Conservation (phyloP, 805 yeast genomes). For the Yamadazyma olivae region DNA sequence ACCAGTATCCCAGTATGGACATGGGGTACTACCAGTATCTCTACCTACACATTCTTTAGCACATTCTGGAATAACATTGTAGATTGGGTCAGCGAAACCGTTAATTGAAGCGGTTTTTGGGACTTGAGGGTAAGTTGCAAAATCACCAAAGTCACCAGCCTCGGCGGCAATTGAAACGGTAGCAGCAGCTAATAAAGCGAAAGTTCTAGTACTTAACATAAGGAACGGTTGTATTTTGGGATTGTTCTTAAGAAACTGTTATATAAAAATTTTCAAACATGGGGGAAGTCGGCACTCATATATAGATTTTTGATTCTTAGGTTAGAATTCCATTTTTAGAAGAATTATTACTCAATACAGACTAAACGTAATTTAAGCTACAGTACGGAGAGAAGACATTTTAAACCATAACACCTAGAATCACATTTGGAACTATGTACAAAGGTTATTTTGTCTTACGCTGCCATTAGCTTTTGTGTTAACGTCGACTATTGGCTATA, state of each 20-base stretch:
- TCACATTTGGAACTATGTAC: too few species aligned
- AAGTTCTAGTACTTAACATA: constrained; percentile 12
- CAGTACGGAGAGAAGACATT: too few species aligned
- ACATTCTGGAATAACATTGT: constrained; percentile 31
- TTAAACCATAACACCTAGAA: too few species aligned
- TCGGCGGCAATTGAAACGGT: constrained; percentile 15
- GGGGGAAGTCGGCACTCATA: neutral
- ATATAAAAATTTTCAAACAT: too few species aligned
- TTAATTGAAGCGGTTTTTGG: constrained; percentile 39
- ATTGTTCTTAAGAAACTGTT: neutral
- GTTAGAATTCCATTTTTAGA: too few species aligned
- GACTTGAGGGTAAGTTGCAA: constrained; percentile 31
- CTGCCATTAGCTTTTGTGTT: too few species aligned
- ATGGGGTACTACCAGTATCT: constrained; percentile 35
- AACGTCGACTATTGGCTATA: too few species aligned
- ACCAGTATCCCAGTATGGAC: constrained; percentile 47
- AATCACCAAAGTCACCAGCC: constrained; percentile 16
- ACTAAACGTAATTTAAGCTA: too few species aligned
- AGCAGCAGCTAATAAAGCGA: constrained; percentile 14
- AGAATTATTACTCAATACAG: too few species aligned
- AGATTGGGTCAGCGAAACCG: constrained; percentile 40
- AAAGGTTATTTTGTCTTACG: too few species aligned
- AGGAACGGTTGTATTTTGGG: too few species aligned
- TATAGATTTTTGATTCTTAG: too few species aligned
- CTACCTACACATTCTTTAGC: constrained; percentile 31